Percentiles rank a stretch among this genome's conserved stretches.
Conservation (phyloP, 129 eudicot genomes). For the Centella asiatica region DNA sequence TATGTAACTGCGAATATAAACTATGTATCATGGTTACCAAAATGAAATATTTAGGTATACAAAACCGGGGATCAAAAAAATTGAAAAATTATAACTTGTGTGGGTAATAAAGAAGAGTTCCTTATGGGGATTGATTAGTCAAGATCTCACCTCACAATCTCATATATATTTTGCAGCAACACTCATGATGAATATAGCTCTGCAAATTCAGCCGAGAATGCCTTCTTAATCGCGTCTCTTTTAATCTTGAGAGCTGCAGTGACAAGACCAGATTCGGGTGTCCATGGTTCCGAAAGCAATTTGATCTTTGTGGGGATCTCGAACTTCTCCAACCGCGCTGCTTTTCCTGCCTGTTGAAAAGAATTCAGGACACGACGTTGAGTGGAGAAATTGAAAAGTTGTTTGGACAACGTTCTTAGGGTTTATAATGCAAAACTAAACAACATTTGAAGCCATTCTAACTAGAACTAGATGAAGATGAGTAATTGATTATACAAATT, state of each 20-base stretch:
- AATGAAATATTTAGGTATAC: too few relatives aligned
- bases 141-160: neutral
- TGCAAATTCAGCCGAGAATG: conserved; percentile 53
- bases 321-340: conserved; percentile 65
- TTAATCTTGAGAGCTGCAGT: conserved; percentile 96
- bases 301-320: conserved; percentile 89
- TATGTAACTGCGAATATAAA: too few relatives aligned
- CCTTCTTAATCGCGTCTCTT: conserved; percentile 68
- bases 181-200: conserved; percentile 45
- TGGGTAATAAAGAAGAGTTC: neutral
- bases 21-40: too few relatives aligned
- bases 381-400: neutral
- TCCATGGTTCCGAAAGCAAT: conserved; percentile 82
- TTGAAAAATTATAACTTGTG: too few relatives aligned
- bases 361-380: neutral
- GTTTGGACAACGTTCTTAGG: neutral
- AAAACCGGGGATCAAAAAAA: too few relatives aligned
- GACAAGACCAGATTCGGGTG: conserved; percentile 91
- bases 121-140: neutral
- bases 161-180: neutral
- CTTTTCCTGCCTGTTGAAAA: conserved; percentile 62
- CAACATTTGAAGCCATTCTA: too few relatives aligned
- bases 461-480: too few relatives aligned
- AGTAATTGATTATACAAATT: conserved; percentile 1
- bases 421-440: neutral